Evolutionary conservation across 2,329 filamentous ascomycete species (phyloP), one percentile per base, ranked within the genome.

Genomic region (Arthroderma sp.): DNA sequence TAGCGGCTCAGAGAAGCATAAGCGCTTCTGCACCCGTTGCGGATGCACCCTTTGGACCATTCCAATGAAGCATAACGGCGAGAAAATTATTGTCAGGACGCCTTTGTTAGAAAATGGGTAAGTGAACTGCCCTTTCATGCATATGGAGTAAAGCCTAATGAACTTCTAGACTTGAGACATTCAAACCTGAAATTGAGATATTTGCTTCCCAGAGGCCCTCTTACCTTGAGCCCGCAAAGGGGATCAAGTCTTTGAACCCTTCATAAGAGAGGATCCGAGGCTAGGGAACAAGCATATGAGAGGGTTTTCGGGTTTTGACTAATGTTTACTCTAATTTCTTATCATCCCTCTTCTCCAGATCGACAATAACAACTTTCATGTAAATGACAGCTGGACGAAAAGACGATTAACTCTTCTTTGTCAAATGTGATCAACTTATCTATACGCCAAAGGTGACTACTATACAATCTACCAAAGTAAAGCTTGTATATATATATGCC

Each of bases 21-120:
- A 28, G 1, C 38, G 52, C n/a, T 56, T 52, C 41, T 57, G n/a
- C 52, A 54, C 49, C 11, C 51, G 37, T 2, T 56, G 33, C 43
- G 52, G 43, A 11, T 56, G 58, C 44, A 59, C 58, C 17, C 51
- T 59, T 17, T 59, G 58, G 58, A 59, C 55, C 8, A 54, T 59
- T 4, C 58, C 58, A 2, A 57, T 35, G 39, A 19, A 21, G 4
- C 19, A 2, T 19, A 21, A 21, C 2, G 39, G 39, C 7, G 39
- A 43, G 2, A 43, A 19, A 21, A 19, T 43, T 19, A 43, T 43
- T 9, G 39, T 43, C 6, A 43, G 39, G 8, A 43, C 39, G 2
- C 23, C 39, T 3, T 43, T 43, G 23, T 43, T 43, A 21, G 39
- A 43, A 8, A 43, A 43, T 11, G 39, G 39, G 39, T 43, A 43